Evolutionary conservation across 345 rosid genomes (phyloP), one percentile per base, ranked within the genome.

Genomic region (Leavenworthia alabamica): DNA sequence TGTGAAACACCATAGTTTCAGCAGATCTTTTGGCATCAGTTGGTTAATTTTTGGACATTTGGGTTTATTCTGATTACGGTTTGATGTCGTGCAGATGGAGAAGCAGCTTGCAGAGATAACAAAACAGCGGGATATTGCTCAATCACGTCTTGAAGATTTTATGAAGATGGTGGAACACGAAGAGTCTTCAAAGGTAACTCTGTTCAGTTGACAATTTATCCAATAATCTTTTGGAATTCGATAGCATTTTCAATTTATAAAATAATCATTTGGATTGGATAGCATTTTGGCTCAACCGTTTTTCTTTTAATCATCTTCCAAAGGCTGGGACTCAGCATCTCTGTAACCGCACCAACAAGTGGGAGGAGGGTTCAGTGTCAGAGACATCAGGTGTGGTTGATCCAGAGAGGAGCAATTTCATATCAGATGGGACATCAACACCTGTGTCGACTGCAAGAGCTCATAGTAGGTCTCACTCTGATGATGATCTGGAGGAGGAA

Each of bases 111-210:
- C 64, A 67, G 97, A 85, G 48, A 71, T 89, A 76, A 84, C 81
- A 16, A 83, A 77, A 79, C 96, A 87, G 67, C 81, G 94, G 60
- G 92, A 93, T 84, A 83, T 78, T 73, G 90, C 94, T 72, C 86
- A 85, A 68, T 82, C 90, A 59, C 84, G 86, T 31, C 75, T 87
- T 40, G 76, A 87, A 72, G 90, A 93, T 75, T 76, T 89, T 72
- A 85, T 85, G 62, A 72, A 40, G 70, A 67, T 81, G 84, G 75
- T 89, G 64, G 82, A 73, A 46, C 73, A 76, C 61, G 85, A 79
- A 56, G 81, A 75, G 79, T 72, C 73, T 60, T 73, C 86, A 7
- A 79, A 76, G 81, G 78, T 75, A 75, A 43, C 51, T 57, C 56
- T 8, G 78, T 37, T 62, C 74, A 56, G 39, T 58, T 13, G 14